Evolutionary conservation across 345 rosid species (phyloP).

Genomic region (Cardamine chenopodiifolia): DNA sequence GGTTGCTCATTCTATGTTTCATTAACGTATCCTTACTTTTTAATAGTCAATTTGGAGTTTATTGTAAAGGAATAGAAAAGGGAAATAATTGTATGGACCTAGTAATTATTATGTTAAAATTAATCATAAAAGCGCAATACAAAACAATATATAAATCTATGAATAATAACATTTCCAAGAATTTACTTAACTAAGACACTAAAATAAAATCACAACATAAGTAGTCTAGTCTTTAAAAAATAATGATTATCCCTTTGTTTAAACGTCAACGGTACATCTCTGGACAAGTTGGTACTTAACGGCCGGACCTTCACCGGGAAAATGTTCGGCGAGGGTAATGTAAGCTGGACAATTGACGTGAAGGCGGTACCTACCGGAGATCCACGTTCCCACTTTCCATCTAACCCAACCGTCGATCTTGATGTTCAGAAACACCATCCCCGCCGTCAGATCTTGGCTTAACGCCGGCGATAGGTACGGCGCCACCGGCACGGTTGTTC

Average conservation of each 20-base stretch:
- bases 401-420: conserved; percentile 81
- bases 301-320: conserved; percentile 54
- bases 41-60: neutral
- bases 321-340: conserved; percentile 53
- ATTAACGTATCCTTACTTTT: neutral
- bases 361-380: conserved; percentile 63
- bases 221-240: conserved; percentile 18
- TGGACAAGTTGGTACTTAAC: conserved; percentile 64
- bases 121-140: neutral
- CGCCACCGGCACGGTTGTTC: conserved; percentile 67
- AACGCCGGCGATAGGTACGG: conserved; percentile 60
- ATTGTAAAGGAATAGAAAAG: neutral
- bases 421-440: conserved; percentile 52
- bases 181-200: conserved; percentile 13
- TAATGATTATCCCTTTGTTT: conserved; percentile 25
- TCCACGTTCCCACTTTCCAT: conserved; percentile 73
- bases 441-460: conserved; percentile 56
- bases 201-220: conserved; percentile 26
- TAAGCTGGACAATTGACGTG: conserved; percentile 64
- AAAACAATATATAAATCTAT: neutral
- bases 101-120: conserved; percentile 14
- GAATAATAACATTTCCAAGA: neutral
- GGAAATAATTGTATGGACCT: neutral
- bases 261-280: conserved; percentile 71
- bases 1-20: neutral